These are phyloP conservation scores for Ilyonectria destructans DNA, from an alignment of 2,329 filamentous ascomycete species.

Conservation along the genomic window DNA sequence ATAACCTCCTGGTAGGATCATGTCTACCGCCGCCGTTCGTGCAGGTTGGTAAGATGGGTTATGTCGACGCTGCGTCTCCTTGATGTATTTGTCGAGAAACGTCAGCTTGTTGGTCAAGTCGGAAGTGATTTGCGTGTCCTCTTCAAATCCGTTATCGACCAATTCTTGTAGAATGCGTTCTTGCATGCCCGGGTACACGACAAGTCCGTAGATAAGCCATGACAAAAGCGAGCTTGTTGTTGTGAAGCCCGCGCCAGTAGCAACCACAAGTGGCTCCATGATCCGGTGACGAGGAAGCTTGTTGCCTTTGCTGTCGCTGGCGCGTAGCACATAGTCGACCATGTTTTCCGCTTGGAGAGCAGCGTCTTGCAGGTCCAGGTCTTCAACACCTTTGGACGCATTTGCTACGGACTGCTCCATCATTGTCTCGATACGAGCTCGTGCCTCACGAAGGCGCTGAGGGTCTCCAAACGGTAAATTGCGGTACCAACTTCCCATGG, in stretches of 20 bases:
- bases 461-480: constrained; percentile 73
- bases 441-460: constrained; percentile 57
- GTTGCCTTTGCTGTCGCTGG: constrained; percentile 69
- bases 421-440: constrained; percentile 54
- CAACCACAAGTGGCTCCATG: constrained; percentile 61
- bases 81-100: constrained; percentile 73
- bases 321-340: constrained; percentile 68
- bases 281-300: constrained; percentile 62
- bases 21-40: constrained; percentile 69
- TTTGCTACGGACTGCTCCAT: constrained; percentile 57
- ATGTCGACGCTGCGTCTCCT: constrained; percentile 73
- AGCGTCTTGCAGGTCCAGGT: constrained; percentile 64
- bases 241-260: constrained; percentile 73
- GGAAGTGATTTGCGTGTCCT: constrained; percentile 62
- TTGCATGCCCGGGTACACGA: constrained; percentile 70
- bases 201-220: constrained; percentile 71
- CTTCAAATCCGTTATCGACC: constrained; percentile 63
- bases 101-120: constrained; percentile 65
- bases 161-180: constrained; percentile 72
- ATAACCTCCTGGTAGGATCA: constrained; percentile 74
- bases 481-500: constrained; percentile 70
- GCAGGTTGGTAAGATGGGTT: constrained; percentile 75
- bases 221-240: constrained; percentile 73
- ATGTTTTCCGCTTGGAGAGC: constrained; percentile 64
- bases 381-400: constrained; percentile 56